Percentiles rank a stretch among this genome's conserved stretches.
Conservation (phyloP, 1,284 basidiomycete species). For the Rhodotorula mucilaginosa region DNA sequence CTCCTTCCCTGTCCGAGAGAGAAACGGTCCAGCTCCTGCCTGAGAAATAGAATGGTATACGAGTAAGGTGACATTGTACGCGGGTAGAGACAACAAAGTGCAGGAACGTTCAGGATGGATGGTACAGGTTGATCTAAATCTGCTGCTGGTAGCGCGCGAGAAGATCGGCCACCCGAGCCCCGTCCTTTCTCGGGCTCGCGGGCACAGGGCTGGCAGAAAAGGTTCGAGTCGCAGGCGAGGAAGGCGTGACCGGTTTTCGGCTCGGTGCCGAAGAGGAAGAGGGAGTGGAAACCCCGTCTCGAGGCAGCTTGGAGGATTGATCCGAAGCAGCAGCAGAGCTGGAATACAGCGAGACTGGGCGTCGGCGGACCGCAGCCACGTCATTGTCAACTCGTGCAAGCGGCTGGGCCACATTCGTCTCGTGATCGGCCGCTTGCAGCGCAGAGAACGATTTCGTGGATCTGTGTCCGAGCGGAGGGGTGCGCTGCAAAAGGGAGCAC, state of each 20-base stretch:
- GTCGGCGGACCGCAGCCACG: not conserved
- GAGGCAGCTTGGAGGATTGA: too few species aligned
- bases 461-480: not conserved
- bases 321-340: too few species aligned
- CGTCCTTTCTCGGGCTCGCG: not conserved
- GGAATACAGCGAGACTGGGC: not conserved
- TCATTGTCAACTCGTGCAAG: not conserved
- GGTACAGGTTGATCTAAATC: not conserved
- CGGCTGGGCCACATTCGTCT: not conserved
- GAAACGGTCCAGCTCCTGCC: not conserved
- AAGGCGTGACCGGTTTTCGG: too few species aligned
- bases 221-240: too few species aligned
- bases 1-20: not conserved
- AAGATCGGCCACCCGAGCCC: conserved; percentile 20
- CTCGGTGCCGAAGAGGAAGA: too few species aligned
- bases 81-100: too few species aligned
- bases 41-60: not conserved
- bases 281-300: too few species aligned
- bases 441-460: conserved; percentile 6
- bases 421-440: not conserved
- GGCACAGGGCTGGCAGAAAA: too few species aligned
- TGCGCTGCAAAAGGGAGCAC: too few species aligned
- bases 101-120: too few species aligned
- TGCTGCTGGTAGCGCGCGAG: conserved; percentile 24
- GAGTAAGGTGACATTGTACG: not conserved